A percentile compares a stretch with the other conserved stretches of the same genome.
Conservation (phyloP, 2,329 filamentous ascomycete species). For the Phaeomoniella chlamydospora region DNA sequence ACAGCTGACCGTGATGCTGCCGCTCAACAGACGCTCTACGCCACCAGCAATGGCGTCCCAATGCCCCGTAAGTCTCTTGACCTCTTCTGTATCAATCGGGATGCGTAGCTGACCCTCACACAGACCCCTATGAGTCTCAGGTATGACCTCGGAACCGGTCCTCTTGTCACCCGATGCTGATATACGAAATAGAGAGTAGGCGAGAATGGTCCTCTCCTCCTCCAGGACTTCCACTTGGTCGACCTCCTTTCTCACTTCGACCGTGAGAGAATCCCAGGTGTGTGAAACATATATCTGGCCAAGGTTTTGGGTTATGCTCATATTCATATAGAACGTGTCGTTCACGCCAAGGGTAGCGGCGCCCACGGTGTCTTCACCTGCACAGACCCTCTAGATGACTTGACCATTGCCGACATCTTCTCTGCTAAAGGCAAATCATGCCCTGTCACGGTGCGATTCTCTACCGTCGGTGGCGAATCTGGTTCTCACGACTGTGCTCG, state of each 20-base stretch:
- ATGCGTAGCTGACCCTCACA: not conserved
- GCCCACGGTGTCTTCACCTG: constrained; percentile 22
- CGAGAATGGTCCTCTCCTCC: constrained; percentile 41
- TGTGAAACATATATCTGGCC: not conserved
- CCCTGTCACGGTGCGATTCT: constrained; percentile 53
- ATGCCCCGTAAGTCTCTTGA: constrained; percentile 44
- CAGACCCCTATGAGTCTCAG: not conserved
- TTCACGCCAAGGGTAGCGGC: constrained; percentile 24
- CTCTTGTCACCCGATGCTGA: constrained; percentile 4
- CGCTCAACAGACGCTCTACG: constrained; percentile 18
- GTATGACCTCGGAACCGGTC: too few relatives aligned
- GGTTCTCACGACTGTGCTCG: constrained; percentile 58
- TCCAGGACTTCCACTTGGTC: constrained; percentile 53
- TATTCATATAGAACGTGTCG: constrained; percentile 26
- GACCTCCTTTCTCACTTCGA: constrained; percentile 35
- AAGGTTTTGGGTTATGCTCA: not conserved
- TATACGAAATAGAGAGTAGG: constrained; percentile 35
- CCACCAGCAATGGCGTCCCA: constrained; percentile 37
- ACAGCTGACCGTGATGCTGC: constrained; percentile 24
- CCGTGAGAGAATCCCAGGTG: constrained; percentile 21
- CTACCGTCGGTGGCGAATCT: constrained; percentile 60
- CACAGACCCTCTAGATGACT: constrained; percentile 34
- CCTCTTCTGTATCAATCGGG: too few relatives aligned
- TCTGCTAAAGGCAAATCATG: constrained; percentile 54
- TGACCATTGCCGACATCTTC: constrained; percentile 33